Evolutionary conservation across 345 rosid species (phyloP), one percentile per base, ranked within the genome.

Genomic region (Barbarea vulgaris): DNA sequence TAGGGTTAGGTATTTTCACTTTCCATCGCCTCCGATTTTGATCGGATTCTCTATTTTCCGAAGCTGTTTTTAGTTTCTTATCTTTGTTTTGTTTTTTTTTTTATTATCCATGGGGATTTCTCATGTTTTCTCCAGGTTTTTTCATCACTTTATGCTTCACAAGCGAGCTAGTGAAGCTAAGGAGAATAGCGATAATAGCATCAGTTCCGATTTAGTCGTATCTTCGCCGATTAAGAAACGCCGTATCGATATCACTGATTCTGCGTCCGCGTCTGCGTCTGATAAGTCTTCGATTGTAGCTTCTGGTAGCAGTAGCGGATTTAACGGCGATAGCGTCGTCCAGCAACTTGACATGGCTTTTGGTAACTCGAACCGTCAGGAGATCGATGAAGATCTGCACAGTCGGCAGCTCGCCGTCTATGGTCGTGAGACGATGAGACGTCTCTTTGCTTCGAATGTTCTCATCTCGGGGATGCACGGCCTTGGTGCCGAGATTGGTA

Each of bases 371-470:
- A 88, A 85, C 48, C 91, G 80, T 51, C 71, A 80, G n/a, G 97
- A 89, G 56, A 96, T 96, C 69, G 98, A 96, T 73, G 99, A 93
- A 77, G 99, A 96, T 86, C 90, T 96, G 37, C 98, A 96, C 82
- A 96, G 99, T 77, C 78, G 99, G 41, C 99, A 96, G 91, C 99
- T 96, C 17, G 99, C 99, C 0, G 99, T 95, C 28, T 95, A 95
- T 34, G 99, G 99, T 31, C 96, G 99, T 2, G 99, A 96, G 83
- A 93, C 99, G 3, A 96, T 96, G 98, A 85, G 90, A 30, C 87
- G 96, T 51, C 96, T 96, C 75, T 96, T 96, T 54, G 99, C 96
- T 4, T 96, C 99, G 0, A 86, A 85, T 53, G 84, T 96, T 42
- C 96, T 96, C 37, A 80, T 96, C 61, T 93, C 99, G 0, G 99